phyloP scores from a whole-genome alignment of 129 eudicot species.

The Sambucus nigra region DNA sequence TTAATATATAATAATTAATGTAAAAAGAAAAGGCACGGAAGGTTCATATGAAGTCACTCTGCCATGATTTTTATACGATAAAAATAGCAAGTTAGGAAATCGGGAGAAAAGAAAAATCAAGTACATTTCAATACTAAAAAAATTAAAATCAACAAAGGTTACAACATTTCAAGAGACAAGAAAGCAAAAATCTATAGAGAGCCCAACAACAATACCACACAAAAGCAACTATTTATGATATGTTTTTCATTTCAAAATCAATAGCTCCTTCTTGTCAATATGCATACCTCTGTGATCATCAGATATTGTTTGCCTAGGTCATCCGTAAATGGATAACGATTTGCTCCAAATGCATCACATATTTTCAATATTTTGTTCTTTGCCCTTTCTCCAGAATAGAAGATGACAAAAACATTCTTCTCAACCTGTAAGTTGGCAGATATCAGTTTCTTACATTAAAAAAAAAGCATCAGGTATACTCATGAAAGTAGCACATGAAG shows the following conservation, averaged over 20 bases:
- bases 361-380: constrained; percentile 75
- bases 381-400: constrained; percentile 85
- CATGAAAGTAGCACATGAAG: neutral
- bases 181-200: too few relatives aligned
- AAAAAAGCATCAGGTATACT: neutral
- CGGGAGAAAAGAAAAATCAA: too few relatives aligned
- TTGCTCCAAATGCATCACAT: constrained; percentile 95
- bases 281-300: constrained; percentile 66
- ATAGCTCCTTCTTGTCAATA: neutral
- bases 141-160: too few relatives aligned
- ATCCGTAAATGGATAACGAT: constrained; percentile 75
- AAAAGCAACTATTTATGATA: too few relatives aligned
- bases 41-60: too few relatives aligned
- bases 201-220: too few relatives aligned
- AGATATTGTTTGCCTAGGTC: constrained; percentile 61
- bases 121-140: too few relatives aligned
- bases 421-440: constrained; percentile 47
- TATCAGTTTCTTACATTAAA: constrained; percentile 10
- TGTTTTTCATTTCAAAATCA: constrained; percentile 1
- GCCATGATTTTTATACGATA: too few relatives aligned
- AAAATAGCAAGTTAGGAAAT: too few relatives aligned
- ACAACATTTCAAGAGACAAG: too few relatives aligned
- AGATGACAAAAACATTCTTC: constrained; percentile 75
- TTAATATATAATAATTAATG: too few relatives aligned
- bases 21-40: too few relatives aligned